Evolutionary conservation across 106 monocot genomes (phyloP).

Genomic region (Triglochin maritima): DNA sequence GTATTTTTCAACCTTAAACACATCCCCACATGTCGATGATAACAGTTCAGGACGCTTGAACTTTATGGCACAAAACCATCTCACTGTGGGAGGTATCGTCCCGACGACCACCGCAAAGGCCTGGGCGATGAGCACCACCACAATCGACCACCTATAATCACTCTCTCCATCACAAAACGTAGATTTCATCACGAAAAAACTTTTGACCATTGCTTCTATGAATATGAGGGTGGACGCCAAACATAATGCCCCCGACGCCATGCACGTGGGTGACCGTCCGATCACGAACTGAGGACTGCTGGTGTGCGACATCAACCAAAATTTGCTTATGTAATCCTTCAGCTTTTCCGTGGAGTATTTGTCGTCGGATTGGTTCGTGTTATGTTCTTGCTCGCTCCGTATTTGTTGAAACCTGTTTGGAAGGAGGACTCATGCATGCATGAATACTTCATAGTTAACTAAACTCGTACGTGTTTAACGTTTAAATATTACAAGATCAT

Average conservation of each 20-base stretch:
- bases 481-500: too few species aligned
- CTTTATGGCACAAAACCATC: background rate
- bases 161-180: background rate
- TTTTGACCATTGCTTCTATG: background rate
- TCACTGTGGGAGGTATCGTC: constrained; percentile 5
- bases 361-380: too few species aligned
- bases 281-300: constrained; percentile 11
- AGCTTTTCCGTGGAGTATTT: background rate
- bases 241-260: constrained; percentile 11
- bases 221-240: background rate
- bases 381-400: too few species aligned
- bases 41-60: too few species aligned
- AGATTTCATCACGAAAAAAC: too few species aligned
- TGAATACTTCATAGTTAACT: too few species aligned
- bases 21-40: too few species aligned
- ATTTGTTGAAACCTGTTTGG: too few species aligned
- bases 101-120: background rate
- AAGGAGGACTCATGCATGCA: background rate
- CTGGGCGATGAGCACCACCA: background rate
- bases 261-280: constrained; percentile 10
- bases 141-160: background rate
- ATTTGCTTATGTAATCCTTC: constrained; percentile 2
- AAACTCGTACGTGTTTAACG: too few species aligned
- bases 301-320: constrained; percentile 13
- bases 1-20: background rate